phyloP scores from a whole-genome alignment of 192 early-diverging fungal species.

The Mortierella hygrophila region DNA sequence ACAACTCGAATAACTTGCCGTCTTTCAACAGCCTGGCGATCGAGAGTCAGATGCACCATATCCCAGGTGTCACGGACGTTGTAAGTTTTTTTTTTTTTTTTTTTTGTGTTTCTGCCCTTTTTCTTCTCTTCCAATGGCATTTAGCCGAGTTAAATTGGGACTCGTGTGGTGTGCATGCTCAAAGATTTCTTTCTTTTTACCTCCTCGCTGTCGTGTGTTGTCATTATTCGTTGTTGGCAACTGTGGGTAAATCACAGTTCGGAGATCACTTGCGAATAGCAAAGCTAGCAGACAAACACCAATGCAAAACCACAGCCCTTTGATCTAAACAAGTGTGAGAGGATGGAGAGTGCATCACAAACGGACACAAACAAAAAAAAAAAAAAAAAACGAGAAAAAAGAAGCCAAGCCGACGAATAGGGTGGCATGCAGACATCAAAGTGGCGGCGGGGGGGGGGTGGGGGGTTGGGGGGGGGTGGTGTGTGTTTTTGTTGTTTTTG shows the following conservation, averaged over 20 bases:
- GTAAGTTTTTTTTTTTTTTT: constrained; percentile 28
- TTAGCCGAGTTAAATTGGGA: not conserved
- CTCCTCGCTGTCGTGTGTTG: not conserved
- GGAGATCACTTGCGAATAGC: not conserved
- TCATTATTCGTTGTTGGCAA: not conserved
- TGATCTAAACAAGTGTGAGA: not conserved
- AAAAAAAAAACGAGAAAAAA: not conserved
- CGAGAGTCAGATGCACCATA: constrained; percentile 55
- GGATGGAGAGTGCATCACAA: not conserved
- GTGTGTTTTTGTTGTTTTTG: too few relatives aligned
- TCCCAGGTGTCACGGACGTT: constrained; percentile 33
- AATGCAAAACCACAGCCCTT: not conserved
- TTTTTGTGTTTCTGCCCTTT: not conserved
- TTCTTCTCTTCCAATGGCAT: not conserved
- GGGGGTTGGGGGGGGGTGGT: too few relatives aligned
- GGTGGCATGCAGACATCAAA: not conserved
- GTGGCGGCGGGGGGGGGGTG: too few relatives aligned
- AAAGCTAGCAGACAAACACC: too few relatives aligned
- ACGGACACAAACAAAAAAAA: not conserved
- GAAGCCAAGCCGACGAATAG: not conserved
- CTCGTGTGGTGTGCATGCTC: not conserved
- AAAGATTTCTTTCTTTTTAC: not conserved
- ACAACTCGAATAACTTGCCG: constrained; percentile 23
- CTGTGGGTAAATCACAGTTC: not conserved
- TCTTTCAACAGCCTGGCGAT: constrained; percentile 57